A percentile compares a stretch with the other conserved stretches of the same genome.
Conservation (phyloP, 1,284 basidiomycete genomes). For the Schizopora paradoxa region DNA sequence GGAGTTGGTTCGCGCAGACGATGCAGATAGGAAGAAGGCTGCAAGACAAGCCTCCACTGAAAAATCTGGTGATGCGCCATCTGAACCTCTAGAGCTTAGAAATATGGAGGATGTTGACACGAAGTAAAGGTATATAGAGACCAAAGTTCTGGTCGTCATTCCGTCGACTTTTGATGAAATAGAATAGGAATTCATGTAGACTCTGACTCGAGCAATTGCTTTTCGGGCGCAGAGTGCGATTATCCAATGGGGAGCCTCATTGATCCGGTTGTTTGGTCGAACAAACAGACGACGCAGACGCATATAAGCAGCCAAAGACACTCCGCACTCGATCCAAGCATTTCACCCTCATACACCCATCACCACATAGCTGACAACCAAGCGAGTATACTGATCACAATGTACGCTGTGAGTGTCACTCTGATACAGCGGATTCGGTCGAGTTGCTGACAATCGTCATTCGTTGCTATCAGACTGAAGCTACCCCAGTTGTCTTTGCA, state of each 20-base stretch:
- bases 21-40: slow-evolving; percentile 29
- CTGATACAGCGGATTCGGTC: slow-evolving; percentile 7
- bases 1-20: slow-evolving; percentile 29
- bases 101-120: too few relatives aligned
- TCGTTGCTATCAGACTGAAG: not conserved
- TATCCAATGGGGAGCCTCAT: not conserved
- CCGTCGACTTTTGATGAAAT: too few relatives aligned
- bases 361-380: not conserved
- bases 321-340: not conserved
- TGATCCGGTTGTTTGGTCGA: not conserved
- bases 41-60: too few relatives aligned
- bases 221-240: not conserved
- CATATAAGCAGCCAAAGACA: slow-evolving; percentile 1
- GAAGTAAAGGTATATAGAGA: too few relatives aligned
- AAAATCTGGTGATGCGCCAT: too few relatives aligned
- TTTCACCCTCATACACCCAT: too few relatives aligned
- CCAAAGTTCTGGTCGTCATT: too few relatives aligned
- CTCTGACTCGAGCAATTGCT: slow-evolving; percentile 1
- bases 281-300: not conserved
- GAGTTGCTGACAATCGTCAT: slow-evolving; percentile 13
- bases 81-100: too few relatives aligned
- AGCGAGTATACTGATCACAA: not conserved
- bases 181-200: too few relatives aligned
- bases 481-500: too few relatives aligned
- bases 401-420: slow-evolving; percentile 2